These are phyloP conservation scores for Coniochaeta sp. DNA, from an alignment of 2,329 filamentous ascomycete genomes.

Conservation along the genomic window DNA sequence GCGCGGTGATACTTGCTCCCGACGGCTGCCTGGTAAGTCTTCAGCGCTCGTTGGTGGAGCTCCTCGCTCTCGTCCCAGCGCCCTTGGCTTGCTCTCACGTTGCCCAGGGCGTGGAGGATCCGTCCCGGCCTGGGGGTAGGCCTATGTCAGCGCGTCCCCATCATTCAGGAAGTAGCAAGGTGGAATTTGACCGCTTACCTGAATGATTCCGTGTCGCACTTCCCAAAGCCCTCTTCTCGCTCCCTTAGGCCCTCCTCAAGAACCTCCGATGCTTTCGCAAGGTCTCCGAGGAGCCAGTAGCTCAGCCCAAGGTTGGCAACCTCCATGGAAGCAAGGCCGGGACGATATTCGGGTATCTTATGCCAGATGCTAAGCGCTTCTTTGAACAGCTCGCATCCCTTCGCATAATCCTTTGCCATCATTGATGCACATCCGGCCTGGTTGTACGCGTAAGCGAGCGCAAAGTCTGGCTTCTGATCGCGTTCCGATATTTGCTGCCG, in stretches of 20 bases:
- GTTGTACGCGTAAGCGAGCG: background rate
- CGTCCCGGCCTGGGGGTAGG: background rate
- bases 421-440: background rate
- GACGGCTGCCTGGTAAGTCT: background rate
- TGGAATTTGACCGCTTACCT: background rate
- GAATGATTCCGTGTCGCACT: background rate
- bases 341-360: background rate
- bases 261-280: background rate
- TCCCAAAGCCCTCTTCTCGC: background rate
- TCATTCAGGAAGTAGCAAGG: background rate
- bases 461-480: background rate
- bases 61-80: background rate
- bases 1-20: background rate
- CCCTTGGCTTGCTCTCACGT: background rate
- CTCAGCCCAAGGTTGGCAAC: background rate
- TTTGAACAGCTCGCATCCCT: background rate
- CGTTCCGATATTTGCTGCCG: background rate
- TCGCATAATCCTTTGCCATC: background rate
- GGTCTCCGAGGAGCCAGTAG: background rate
- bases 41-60: background rate
- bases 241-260: background rate
- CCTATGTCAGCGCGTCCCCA: background rate
- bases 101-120: background rate
- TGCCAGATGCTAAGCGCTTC: background rate
- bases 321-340: background rate